Base-by-base conservation (phyloP, 169 alveolate genomes). In the Babesia microti region DNA sequence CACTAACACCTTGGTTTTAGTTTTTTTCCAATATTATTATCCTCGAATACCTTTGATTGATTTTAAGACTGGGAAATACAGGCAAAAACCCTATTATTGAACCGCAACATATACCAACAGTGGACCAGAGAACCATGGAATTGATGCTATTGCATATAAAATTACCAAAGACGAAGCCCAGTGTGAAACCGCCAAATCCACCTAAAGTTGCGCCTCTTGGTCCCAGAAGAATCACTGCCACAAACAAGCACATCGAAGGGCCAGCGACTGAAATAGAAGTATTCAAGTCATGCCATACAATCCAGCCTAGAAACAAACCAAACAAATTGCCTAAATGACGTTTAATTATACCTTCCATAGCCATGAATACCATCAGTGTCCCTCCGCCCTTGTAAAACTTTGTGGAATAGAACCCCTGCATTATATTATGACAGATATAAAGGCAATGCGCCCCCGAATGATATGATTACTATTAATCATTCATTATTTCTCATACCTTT, bases 371-470 rank as follows among this genome's bases (percentile, higher is more conserved):
- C 39, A 61, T 4, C 69, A 57, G 53, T 33, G 36, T 44, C 18
- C 74, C 74, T 2, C 74, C 74, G 32, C 61, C 59, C 0, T 46
- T 52, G 42, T 43, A 49, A 19, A 49, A 61, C 48, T 61, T 61
- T 18, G 19, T 26, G 33, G 46, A 32, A 59, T 51, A 47, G 30
- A 53, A 27, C 0, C 74, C 74, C 74, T 61, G 12, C 7, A 12
- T 0, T 1, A 28, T 1, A 4, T 11, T 11, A 12, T 11, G 36
- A 7, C n/a, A n/a, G n/a, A n/a, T n/a, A n/a, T n/a, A n/a, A n/a
- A n/a, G n/a, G n/a, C n/a, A n/a, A n/a, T n/a, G n/a, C n/a, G n/a
- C n/a, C n/a, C n/a, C n/a, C n/a, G n/a, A 11, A 29, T 29, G 11
- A 29, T 7, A 11, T 30, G 36, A 11, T 11, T 30, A 30, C 36